These are phyloP conservation scores for Penicillium coprophilum DNA, from an alignment of 495 filamentous ascomycete species.

Conservation along the genomic window DNA sequence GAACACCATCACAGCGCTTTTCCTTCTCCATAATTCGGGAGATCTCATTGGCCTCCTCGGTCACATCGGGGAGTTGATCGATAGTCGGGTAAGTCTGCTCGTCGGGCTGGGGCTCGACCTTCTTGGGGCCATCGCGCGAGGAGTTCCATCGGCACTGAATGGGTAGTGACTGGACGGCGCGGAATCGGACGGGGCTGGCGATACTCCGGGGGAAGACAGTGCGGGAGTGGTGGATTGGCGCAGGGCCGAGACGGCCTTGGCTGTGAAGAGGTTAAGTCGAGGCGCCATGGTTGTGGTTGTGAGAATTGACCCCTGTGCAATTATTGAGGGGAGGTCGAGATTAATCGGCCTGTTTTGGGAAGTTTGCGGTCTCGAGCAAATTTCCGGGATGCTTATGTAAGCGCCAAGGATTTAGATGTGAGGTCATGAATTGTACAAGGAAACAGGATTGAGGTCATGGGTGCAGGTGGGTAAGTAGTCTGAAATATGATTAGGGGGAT, in stretches of 20 bases:
- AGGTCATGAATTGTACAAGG: constrained; percentile 11
- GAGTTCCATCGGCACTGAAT: constrained; percentile 41
- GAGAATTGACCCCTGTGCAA: constrained; percentile 6
- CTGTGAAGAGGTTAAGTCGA: constrained; percentile 40
- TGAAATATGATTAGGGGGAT: neutral
- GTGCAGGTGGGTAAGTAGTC: neutral
- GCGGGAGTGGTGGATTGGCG: constrained; percentile 31
- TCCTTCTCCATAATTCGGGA: constrained; percentile 49
- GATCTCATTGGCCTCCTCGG: constrained; percentile 62
- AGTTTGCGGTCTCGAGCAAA: constrained; percentile 19
- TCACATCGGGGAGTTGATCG: constrained; percentile 59
- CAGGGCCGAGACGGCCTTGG: constrained; percentile 36
- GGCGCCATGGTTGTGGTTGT: constrained; percentile 35
- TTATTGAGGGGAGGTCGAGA: constrained; percentile 13
- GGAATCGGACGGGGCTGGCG: constrained; percentile 27
- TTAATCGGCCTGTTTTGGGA: constrained; percentile 13
- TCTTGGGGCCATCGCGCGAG: constrained; percentile 45
- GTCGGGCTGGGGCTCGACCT: constrained; percentile 30
- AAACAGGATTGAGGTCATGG: constrained; percentile 2
- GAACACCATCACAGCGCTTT: constrained; percentile 43
- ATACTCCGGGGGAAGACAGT: constrained; percentile 25
- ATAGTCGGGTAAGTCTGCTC: constrained; percentile 51
- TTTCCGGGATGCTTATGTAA: constrained; percentile 22
- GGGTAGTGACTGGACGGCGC: constrained; percentile 21
- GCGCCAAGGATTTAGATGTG: constrained; percentile 10